Conservation (phyloP, 2,329 filamentous ascomycete genomes). For the Mollisia scopiformis region DNA sequence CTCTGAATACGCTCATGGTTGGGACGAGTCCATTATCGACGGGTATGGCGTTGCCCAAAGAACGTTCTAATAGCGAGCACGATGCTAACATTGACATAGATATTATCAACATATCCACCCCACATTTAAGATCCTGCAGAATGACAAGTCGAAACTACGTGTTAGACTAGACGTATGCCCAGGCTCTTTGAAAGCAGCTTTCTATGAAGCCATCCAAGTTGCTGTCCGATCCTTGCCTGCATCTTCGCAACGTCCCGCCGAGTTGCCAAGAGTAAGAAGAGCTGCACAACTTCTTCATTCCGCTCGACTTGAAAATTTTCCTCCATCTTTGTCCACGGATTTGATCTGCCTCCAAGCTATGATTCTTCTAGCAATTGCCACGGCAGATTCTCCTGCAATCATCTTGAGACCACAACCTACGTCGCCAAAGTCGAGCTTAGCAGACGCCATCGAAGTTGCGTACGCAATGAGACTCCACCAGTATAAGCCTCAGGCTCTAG, state of each 20-base stretch:
- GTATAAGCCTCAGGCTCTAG: conserved; percentile 42
- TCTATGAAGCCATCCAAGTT: conserved; percentile 63
- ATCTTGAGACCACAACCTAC: conserved; percentile 45
- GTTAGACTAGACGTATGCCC: conserved; percentile 60
- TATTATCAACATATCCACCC: conserved; percentile 69
- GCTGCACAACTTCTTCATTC: conserved; percentile 46
- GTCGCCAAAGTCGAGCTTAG: conserved; percentile 54
- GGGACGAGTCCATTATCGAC: conserved; percentile 48
- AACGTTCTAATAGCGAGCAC: background rate
- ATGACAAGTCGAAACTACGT: conserved; percentile 57
- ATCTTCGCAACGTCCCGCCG: conserved; percentile 29
- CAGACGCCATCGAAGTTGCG: conserved; percentile 66
- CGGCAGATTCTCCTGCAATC: conserved; percentile 55
- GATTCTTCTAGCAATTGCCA: conserved; percentile 67
- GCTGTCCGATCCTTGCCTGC: conserved; percentile 58
- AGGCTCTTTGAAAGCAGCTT: conserved; percentile 61
- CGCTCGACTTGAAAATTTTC: conserved; percentile 47
- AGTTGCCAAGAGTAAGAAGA: conserved; percentile 42
- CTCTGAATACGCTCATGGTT: conserved; percentile 40
- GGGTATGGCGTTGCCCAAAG: conserved; percentile 34
- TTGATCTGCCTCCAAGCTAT: conserved; percentile 67
- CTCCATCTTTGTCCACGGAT: conserved; percentile 45
- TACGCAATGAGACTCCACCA: conserved; percentile 66
- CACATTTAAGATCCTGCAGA: conserved; percentile 67
- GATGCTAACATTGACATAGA: conserved; percentile 43